phyloP scores from a whole-genome alignment of 495 filamentous ascomycete genomes.

The Aspergillus wentii region DNA sequence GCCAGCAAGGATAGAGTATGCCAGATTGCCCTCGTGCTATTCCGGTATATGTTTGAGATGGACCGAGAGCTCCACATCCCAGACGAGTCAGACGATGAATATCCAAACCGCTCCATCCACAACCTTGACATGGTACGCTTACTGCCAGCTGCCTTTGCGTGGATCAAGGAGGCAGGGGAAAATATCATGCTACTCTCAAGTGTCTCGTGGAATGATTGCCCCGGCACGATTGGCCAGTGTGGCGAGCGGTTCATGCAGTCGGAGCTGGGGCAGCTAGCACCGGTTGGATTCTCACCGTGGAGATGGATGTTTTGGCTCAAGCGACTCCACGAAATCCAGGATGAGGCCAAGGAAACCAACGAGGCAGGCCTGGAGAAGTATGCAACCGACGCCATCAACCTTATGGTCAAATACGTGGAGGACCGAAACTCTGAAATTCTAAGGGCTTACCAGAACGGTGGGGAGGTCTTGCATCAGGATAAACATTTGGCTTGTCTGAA shows the following conservation, averaged over 20 bases:
- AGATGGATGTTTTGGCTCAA: constrained; percentile 16
- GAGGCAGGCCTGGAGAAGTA: constrained; percentile 9
- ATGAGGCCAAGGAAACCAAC: constrained; percentile 11
- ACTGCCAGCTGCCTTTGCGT: constrained; percentile 2
- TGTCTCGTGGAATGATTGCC: constrained; percentile 5
- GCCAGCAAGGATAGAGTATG: constrained; percentile 10
- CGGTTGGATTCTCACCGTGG: background rate
- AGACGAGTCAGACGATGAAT: background rate
- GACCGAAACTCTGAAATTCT: constrained; percentile 10
- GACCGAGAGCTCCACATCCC: constrained; percentile 6
- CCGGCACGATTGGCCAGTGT: background rate
- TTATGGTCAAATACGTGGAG: constrained; percentile 9
- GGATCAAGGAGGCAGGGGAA: constrained; percentile 1
- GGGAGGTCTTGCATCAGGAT: no score
- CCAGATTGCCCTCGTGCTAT: constrained; percentile 15
- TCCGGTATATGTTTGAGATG: constrained; percentile 10
- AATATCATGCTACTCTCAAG: constrained; percentile 3
- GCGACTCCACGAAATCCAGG: constrained; percentile 14
- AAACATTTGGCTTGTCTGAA: no score
- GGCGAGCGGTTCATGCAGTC: no score
- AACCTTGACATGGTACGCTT: background rate
- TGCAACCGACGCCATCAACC: constrained; percentile 9
- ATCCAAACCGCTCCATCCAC: background rate
- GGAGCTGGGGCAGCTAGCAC: background rate
- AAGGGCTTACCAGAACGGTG: no score